These are phyloP conservation scores for Oxalis stricta DNA, from an alignment of 441 rosid genomes.

Conservation along the genomic window DNA sequence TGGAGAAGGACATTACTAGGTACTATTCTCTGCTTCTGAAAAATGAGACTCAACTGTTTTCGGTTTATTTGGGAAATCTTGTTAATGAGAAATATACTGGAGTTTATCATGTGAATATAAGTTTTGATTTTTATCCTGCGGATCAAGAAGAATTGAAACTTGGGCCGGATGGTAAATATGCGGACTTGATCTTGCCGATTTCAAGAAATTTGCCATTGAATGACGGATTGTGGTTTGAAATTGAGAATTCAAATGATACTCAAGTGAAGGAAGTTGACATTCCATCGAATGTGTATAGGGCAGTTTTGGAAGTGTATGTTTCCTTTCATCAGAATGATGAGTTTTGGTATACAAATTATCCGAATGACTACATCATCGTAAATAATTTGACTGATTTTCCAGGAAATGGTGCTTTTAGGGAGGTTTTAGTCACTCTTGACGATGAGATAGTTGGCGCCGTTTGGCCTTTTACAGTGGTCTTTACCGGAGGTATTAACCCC, in stretches of 20 bases:
- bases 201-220: constrained; percentile 47
- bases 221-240: constrained; percentile 77
- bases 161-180: too few species aligned
- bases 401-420: constrained; percentile 91
- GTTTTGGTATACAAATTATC: constrained; percentile 63
- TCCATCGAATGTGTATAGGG: constrained; percentile 72
- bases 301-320: constrained; percentile 76
- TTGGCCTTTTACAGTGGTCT: constrained; percentile 90
- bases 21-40: constrained; percentile 50
- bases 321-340: constrained; percentile 90
- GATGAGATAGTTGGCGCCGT: constrained; percentile 46
- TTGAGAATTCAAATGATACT: constrained; percentile 31
- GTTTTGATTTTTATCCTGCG: constrained; percentile 63
- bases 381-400: constrained; percentile 32
- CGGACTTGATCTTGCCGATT: constrained; percentile 74
- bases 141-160: too few species aligned
- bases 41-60: constrained; percentile 41
- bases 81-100: constrained; percentile 68
- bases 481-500: constrained; percentile 77
- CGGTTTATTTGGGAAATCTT: constrained; percentile 64
- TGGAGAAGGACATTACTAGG: constrained; percentile 72
- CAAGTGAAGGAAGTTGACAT: constrained; percentile 33
- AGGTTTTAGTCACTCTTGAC: constrained; percentile 65
- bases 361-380: constrained; percentile 50
- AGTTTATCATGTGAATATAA: constrained; percentile 60